phyloP scores from a whole-genome alignment of 345 rosid genomes.

The Triadica sebifera region DNA sequence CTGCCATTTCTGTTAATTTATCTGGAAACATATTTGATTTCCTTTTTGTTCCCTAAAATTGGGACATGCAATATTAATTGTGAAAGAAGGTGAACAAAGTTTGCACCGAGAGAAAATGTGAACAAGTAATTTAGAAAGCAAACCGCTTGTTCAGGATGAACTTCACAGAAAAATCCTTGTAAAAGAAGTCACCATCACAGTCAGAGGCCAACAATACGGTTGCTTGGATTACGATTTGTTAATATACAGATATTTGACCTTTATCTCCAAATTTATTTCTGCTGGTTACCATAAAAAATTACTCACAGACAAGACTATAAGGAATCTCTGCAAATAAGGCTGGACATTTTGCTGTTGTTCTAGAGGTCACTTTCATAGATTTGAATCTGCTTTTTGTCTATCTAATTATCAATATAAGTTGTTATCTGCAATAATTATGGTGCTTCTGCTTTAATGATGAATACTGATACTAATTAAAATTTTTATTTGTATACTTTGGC shows the following conservation, averaged over 20 bases:
- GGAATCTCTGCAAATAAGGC: slow-evolving; percentile 52
- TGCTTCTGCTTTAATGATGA: background rate
- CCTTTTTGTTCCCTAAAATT: background rate
- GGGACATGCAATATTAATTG: background rate
- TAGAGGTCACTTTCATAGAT: slow-evolving; percentile 53
- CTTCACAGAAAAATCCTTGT: background rate
- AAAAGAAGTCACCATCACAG: background rate
- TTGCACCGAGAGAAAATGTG: background rate
- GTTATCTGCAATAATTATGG: background rate
- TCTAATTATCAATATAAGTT: background rate
- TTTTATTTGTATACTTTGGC: background rate
- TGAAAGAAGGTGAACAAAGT: background rate
- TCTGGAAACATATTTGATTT: background rate
- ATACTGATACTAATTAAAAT: slow-evolving; percentile 1
- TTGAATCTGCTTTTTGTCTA: background rate
- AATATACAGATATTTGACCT: background rate
- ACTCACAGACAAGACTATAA: slow-evolving; percentile 68
- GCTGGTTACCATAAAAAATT: background rate
- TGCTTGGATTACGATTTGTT: background rate
- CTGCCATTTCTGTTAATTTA: background rate
- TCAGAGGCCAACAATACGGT: background rate
- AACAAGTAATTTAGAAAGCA: background rate
- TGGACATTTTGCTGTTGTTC: slow-evolving; percentile 66
- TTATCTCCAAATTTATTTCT: slow-evolving; percentile 1
- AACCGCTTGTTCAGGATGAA: background rate